phyloP scores from a whole-genome alignment of 1,139 yeast species.

The Blastobotrys capitulatus region DNA sequence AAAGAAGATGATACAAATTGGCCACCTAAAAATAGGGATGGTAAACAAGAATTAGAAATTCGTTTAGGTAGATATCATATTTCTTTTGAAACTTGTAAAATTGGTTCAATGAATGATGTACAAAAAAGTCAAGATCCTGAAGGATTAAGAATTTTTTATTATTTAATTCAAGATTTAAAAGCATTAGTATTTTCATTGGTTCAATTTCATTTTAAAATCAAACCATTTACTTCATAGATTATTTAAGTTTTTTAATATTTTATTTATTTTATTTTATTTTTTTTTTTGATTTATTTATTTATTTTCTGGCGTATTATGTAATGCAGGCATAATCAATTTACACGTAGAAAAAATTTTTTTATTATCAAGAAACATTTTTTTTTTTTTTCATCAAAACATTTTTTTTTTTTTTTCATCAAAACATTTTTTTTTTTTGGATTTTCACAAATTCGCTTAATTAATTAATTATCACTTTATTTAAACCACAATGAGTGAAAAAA shows the following conservation, averaged over 20 bases:
- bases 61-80: slow-evolving; percentile 37
- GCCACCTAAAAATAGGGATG: slow-evolving; percentile 41
- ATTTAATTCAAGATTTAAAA: slow-evolving; percentile 41
- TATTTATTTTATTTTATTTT: neutral
- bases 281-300: neutral
- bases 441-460: neutral
- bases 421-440: no score
- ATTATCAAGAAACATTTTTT: neutral
- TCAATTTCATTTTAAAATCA: slow-evolving; percentile 35
- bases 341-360: neutral
- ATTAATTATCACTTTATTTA: neutral
- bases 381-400: neutral
- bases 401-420: neutral
- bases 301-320: neutral
- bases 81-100: slow-evolving; percentile 35
- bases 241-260: neutral
- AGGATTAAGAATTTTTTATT: slow-evolving; percentile 42
- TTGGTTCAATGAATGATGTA: slow-evolving; percentile 40
- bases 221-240: neutral
- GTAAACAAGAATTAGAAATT: slow-evolving; percentile 43
- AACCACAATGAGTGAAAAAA: neutral
- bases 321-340: no score
- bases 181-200: slow-evolving; percentile 42
- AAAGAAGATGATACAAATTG: slow-evolving; percentile 39
- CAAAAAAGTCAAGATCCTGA: slow-evolving; percentile 40